Conservation (phyloP, 2,329 filamentous ascomycete genomes). For the Scedosporium aurantiacum region DNA sequence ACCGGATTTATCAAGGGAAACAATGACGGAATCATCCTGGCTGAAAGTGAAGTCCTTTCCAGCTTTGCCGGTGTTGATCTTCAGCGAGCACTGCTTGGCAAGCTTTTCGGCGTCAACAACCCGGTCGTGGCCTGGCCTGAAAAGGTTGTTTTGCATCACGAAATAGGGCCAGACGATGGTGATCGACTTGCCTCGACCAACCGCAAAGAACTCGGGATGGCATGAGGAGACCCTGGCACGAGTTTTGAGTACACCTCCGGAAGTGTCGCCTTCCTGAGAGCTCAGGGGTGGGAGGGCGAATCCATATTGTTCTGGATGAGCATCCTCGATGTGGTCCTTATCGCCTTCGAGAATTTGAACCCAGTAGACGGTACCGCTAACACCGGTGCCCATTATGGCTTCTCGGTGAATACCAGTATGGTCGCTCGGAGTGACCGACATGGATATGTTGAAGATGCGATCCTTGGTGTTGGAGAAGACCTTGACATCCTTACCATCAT, state of each 20-base stretch:
- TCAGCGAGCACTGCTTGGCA: slow-evolving; percentile 74
- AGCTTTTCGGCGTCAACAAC: slow-evolving; percentile 81
- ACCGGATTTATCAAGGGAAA: slow-evolving; percentile 92
- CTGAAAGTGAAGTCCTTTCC: slow-evolving; percentile 98
- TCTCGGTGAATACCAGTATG: slow-evolving; percentile 53
- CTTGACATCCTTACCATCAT: slow-evolving; percentile 83
- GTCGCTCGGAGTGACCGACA: slow-evolving; percentile 57
- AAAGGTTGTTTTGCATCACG: slow-evolving; percentile 50
- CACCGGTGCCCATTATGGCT: slow-evolving; percentile 80
- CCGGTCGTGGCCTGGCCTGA: slow-evolving; percentile 53
- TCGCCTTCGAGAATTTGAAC: slow-evolving; percentile 65
- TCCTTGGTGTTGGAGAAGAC: slow-evolving; percentile 87
- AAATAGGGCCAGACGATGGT: slow-evolving; percentile 68
- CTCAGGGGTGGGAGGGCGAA: slow-evolving; percentile 82
- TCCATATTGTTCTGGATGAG: slow-evolving; percentile 71
- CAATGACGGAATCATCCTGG: slow-evolving; percentile 88
- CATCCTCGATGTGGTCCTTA: slow-evolving; percentile 68
- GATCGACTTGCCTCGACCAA: slow-evolving; percentile 92
- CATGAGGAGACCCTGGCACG: slow-evolving; percentile 80
- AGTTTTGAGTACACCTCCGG: slow-evolving; percentile 89
- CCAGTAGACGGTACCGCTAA: slow-evolving; percentile 97
- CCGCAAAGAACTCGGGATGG: slow-evolving; percentile 88
- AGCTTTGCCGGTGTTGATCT: slow-evolving; percentile 94
- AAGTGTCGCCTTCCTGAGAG: slow-evolving; percentile 78
- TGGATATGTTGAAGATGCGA: slow-evolving; percentile 85